A percentile compares a stretch with the other conserved stretches of the same genome.
These are phyloP conservation scores for Clonostachys byssicola DNA, from an alignment of 2,329 filamentous ascomycete genomes.

Conservation along the genomic window DNA sequence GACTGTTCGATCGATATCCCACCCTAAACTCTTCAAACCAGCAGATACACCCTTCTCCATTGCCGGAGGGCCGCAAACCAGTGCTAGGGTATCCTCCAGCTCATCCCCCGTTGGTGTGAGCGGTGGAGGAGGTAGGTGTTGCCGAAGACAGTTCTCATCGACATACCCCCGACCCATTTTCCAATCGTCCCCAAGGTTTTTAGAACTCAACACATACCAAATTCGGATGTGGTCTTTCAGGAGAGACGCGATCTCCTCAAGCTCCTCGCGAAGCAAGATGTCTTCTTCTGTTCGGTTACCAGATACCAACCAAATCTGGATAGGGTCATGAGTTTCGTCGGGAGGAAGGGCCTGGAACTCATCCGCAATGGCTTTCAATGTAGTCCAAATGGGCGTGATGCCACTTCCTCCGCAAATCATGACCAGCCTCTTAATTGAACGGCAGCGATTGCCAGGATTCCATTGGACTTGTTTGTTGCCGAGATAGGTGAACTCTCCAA, in stretches of 20 bases:
- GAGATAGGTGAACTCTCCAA: background rate
- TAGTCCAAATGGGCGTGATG: background rate
- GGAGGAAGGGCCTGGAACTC: background rate
- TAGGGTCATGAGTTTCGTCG: background rate
- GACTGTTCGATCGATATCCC: background rate
- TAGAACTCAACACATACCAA: background rate
- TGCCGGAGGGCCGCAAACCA: background rate
- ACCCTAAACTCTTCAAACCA: constrained; percentile 1
- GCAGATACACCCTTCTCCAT: constrained; percentile 1
- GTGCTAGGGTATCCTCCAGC: background rate
- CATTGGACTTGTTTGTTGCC: background rate
- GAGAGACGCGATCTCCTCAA: background rate
- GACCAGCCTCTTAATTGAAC: background rate
- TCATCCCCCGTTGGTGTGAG: background rate
- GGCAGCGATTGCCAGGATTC: background rate
- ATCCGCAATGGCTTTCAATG: background rate
- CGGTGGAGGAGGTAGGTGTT: background rate
- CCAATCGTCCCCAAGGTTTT: background rate
- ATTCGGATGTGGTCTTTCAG: background rate
- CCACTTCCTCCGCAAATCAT: background rate
- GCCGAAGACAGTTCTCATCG: background rate
- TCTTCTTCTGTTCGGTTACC: background rate
- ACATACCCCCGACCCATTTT: background rate
- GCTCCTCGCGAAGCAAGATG: background rate
- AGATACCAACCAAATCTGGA: background rate